Conservation (phyloP, 768 basidiomycete genomes). For the Termitomyces sp. region DNA sequence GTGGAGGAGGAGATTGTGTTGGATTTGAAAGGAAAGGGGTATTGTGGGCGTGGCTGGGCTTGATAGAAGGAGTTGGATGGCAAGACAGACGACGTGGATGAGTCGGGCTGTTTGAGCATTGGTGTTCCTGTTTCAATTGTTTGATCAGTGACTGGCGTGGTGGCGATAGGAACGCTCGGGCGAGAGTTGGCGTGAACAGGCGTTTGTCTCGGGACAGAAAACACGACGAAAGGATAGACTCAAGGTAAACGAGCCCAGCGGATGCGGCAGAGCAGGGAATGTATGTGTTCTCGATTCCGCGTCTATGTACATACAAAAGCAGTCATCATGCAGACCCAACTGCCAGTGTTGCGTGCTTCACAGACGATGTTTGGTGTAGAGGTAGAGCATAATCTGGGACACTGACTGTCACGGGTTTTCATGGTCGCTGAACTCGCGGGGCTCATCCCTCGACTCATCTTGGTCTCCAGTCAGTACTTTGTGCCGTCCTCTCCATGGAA, state of each 20-base stretch:
- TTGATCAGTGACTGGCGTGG: too few species aligned
- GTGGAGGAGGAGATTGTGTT: slow-evolving; percentile 18
- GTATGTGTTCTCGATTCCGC: slow-evolving; percentile 41
- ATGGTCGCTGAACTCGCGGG: too few species aligned
- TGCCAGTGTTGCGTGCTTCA: too few species aligned
- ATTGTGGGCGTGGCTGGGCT: slow-evolving; percentile 9
- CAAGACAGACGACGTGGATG: slow-evolving; percentile 15
- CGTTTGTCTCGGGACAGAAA: slow-evolving; percentile 68
- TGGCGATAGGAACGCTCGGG: slow-evolving; percentile 37
- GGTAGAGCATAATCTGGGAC: too few species aligned
- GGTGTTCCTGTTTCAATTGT: not conserved
- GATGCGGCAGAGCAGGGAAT: slow-evolving; percentile 66
- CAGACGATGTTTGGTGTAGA: too few species aligned
- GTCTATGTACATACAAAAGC: too few species aligned
- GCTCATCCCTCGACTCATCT: too few species aligned
- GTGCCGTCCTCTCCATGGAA: too few species aligned
- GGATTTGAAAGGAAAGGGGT: slow-evolving; percentile 24
- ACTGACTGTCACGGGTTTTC: too few species aligned
- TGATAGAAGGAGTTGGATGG: too few species aligned
- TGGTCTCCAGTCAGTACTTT: too few species aligned
- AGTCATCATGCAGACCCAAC: too few species aligned
- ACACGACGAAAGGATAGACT: slow-evolving; percentile 67
- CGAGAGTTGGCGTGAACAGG: slow-evolving; percentile 66
- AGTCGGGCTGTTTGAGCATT: slow-evolving; percentile 10
- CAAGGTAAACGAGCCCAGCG: slow-evolving; percentile 62